A percentile compares a stretch with the other conserved stretches of the same genome.
phyloP scores from a whole-genome alignment of 2,329 filamentous ascomycete genomes.

The Delphinella strobiligena region DNA sequence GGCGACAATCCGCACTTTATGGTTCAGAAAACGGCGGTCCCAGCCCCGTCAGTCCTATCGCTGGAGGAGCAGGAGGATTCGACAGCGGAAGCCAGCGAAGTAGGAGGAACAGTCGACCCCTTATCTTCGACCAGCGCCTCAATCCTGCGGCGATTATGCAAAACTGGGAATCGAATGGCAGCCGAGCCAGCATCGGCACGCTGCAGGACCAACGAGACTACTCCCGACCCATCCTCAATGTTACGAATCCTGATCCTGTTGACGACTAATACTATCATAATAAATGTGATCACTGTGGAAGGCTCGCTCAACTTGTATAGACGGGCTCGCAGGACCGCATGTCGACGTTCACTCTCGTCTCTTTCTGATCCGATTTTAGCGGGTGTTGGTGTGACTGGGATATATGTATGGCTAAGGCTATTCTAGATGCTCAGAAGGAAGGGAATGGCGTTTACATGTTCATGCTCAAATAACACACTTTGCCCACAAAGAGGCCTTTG shows the following conservation, averaged over 20 bases:
- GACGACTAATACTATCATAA: conserved; percentile 4
- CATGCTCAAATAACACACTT: too few relatives aligned
- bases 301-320: neutral
- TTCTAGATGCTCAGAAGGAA: neutral
- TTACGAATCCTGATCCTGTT: conserved; percentile 22
- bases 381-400: neutral
- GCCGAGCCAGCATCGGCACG: conserved; percentile 33
- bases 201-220: conserved; percentile 36
- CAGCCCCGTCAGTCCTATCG: conserved; percentile 17
- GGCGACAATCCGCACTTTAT: conserved; percentile 21
- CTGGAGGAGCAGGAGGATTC: conserved; percentile 11
- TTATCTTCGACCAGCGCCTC: conserved; percentile 36
- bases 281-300: neutral
- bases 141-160: conserved; percentile 36
- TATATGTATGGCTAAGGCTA: too few relatives aligned
- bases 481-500: too few relatives aligned
- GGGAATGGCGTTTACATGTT: neutral
- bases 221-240: conserved; percentile 33
- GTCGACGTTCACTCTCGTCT: neutral
- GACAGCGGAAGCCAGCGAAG: conserved; percentile 4
- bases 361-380: neutral
- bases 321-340: neutral
- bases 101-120: conserved; percentile 28
- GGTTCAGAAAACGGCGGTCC: conserved; percentile 14
- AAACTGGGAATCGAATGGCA: conserved; percentile 31